Evolutionary conservation across 192 early-diverging fungal species (phyloP), one percentile per base, ranked within the genome.

Genomic region (Backusella parvicylindrica): DNA sequence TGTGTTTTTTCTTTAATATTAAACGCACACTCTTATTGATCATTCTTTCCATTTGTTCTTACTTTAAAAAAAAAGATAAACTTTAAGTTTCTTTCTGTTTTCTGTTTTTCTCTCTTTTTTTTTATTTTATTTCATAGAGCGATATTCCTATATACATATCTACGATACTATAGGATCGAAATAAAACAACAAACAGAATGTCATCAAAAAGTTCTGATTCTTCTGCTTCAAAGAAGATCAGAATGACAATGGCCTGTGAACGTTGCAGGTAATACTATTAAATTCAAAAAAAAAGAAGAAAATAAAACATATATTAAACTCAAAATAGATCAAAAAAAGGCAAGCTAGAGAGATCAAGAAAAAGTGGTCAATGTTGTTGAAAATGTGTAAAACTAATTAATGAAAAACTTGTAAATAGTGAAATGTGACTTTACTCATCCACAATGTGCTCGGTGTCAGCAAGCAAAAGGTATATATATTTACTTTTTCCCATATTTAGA

Each of bases 211-310:
- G 53, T 23, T 9, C 53, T 13, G 53, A 68, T 68, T 23, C 32
- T 36, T 68, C 71, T 16, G 33, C 81, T 28, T 75, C 81, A 38
- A 82, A 82, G 71, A 70, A 74, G 40, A 72, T 82, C 36, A 75
- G 81, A 35, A 82, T 82, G 81, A 82, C 81, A 26, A 73, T 82
- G 71, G 81, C 81, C 13, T 82, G 81, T 68, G 81, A 76, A 47
- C 77, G 81, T 32, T 82, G 81, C 74, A 79, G 81, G 81, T 82
- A 73, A 49, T 32, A 5, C 36, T 18, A 35, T 21, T 12, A 33
- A 15, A 43, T 73, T 73, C 31, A 7, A 37, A n/a, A n/a, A n/a
- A n/a, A n/a, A n/a, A n/a, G n/a, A n/a, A n/a, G n/a, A n/a, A n/a
- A n/a, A n/a, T n/a, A n/a, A n/a, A n/a, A 11, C 23, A 47, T 56